A percentile compares a stretch with the other conserved stretches of the same genome.
Conservation (phyloP, 1,139 yeast genomes). For the Pichia sp. region DNA sequence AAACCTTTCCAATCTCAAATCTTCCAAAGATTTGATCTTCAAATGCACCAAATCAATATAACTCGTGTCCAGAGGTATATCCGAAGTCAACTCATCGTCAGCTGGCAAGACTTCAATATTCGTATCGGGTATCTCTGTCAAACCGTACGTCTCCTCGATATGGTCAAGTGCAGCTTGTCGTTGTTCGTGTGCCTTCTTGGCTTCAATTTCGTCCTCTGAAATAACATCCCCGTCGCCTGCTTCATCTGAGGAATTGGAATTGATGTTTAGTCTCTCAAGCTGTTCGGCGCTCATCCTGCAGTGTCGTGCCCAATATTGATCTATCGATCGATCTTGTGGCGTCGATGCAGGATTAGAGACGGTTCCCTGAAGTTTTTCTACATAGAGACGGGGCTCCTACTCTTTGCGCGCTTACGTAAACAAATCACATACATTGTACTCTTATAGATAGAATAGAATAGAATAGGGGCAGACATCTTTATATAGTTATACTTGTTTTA, state of each 20-base stretch:
- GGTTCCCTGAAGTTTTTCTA: too few relatives aligned
- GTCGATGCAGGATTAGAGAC: too few relatives aligned
- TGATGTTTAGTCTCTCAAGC: background rate
- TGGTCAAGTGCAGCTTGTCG: conserved; percentile 10
- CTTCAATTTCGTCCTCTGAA: conserved; percentile 16
- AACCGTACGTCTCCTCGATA: conserved; percentile 23
- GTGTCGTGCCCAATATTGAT: too few relatives aligned
- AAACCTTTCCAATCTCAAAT: conserved; percentile 55
- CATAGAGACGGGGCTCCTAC: background rate
- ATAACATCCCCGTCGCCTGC: conserved; percentile 13
- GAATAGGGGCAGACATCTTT: too few relatives aligned
- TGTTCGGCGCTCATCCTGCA: too few relatives aligned
- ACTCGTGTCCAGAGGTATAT: conserved; percentile 53
- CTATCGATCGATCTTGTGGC: too few relatives aligned
- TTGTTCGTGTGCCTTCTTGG: conserved; percentile 9
- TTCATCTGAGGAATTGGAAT: background rate
- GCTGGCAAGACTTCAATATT: conserved; percentile 38
- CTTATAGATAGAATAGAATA: too few relatives aligned
- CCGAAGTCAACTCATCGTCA: conserved; percentile 56
- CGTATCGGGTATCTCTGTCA: conserved; percentile 46
- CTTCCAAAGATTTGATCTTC: conserved; percentile 63
- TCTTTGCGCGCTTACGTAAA: too few relatives aligned
- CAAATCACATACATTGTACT: too few relatives aligned
- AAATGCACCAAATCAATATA: conserved; percentile 73
- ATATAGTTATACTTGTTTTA: background rate